phyloP scores from a whole-genome alignment of 1,139 yeast species.

The Geotrichum reessii region DNA sequence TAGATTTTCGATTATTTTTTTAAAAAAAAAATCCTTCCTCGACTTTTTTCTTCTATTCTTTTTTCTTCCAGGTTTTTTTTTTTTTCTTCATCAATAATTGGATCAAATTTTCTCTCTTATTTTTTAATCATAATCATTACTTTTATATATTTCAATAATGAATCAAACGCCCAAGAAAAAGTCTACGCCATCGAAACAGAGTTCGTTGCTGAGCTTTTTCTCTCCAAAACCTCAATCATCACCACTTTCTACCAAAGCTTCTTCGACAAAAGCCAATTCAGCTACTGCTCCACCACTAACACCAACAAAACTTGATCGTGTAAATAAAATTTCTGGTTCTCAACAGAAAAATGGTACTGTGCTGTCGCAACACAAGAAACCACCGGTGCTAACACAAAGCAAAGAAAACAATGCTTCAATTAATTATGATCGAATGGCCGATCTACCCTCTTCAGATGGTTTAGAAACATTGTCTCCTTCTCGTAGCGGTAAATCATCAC shows the following conservation, averaged over 20 bases:
- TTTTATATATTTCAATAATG: neutral
- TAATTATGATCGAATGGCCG: neutral
- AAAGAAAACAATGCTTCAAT: neutral
- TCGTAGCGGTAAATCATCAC: neutral
- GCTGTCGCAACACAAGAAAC: neutral
- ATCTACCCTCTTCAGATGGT: constrained; percentile 5
- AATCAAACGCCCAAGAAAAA: constrained; percentile 10
- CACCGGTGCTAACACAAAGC: neutral
- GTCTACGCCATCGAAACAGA: constrained; percentile 5
- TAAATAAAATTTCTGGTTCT: neutral
- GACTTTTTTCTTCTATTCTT: no score
- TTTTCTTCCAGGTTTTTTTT: no score
- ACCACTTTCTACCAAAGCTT: neutral
- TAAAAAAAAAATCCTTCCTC: no score
- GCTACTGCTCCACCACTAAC: neutral
- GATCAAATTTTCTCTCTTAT: no score
- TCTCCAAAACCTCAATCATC: constrained; percentile 5
- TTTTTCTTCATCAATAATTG: no score
- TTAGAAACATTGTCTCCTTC: constrained; percentile 9
- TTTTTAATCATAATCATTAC: no score
- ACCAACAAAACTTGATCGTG: constrained; percentile 7
- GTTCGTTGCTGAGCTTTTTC: constrained; percentile 14
- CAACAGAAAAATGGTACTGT: neutral
- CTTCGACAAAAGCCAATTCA: neutral
- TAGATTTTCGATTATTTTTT: no score